Evolutionary conservation across 1,139 yeast species (phyloP).

Genomic region (Torulaspora globosa): DNA sequence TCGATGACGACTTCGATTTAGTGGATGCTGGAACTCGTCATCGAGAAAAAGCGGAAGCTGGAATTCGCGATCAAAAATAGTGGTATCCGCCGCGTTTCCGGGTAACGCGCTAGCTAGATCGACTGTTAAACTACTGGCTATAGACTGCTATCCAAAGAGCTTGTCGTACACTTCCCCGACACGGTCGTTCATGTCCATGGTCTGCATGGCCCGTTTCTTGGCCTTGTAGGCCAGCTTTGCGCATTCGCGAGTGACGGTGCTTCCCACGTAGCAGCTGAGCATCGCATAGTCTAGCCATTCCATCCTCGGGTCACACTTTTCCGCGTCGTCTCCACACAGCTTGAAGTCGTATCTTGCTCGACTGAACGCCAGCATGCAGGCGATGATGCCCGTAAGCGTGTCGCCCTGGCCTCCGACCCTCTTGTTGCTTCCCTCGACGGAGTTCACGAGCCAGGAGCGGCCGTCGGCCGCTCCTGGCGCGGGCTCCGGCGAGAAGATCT

Average conservation of each 20-base stretch:
- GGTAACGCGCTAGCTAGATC: background rate
- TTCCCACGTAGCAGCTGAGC: constrained; percentile 73
- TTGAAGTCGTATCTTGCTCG: constrained; percentile 32
- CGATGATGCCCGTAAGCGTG: constrained; percentile 66
- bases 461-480: constrained; percentile 27
- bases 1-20: constrained; percentile 4
- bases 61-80: background rate
- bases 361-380: constrained; percentile 53
- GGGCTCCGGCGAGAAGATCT: constrained; percentile 50
- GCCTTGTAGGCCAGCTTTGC: constrained; percentile 59
- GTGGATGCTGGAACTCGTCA: constrained; percentile 1
- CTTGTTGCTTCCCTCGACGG: constrained; percentile 57
- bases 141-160: constrained; percentile 40
- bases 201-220: constrained; percentile 76
- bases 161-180: constrained; percentile 62
- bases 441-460: constrained; percentile 40
- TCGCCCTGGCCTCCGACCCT: constrained; percentile 92
- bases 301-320: constrained; percentile 18
- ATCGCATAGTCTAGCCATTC: constrained; percentile 43
- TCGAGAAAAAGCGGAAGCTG: constrained; percentile 2
- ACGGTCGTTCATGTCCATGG: constrained; percentile 69
- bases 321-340: constrained; percentile 54
- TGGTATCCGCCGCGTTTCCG: constrained; percentile 1
- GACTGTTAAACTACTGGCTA: too few relatives aligned
- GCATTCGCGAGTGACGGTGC: constrained; percentile 63